phyloP scores from a whole-genome alignment of 768 basidiomycete genomes.

The Hygrocybe coccinea region DNA sequence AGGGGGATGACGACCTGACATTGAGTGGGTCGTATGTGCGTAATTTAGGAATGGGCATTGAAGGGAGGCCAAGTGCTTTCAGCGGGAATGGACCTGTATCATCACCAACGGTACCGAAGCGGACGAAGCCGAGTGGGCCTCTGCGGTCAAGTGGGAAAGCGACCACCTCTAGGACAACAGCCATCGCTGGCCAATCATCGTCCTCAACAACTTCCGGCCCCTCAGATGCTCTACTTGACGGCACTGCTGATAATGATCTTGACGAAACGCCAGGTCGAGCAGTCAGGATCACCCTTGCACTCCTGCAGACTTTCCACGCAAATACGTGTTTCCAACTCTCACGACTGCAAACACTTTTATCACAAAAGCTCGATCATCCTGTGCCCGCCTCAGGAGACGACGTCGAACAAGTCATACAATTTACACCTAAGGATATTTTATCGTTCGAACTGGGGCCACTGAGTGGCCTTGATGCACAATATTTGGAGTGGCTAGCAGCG shows the following conservation, averaged over 20 bases:
- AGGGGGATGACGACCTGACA: slow-evolving; percentile 62
- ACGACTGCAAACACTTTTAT: slow-evolving; percentile 36
- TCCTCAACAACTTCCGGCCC: slow-evolving; percentile 21
- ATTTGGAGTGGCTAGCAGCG: slow-evolving; percentile 70
- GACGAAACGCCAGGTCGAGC: slow-evolving; percentile 30
- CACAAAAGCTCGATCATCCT: slow-evolving; percentile 1
- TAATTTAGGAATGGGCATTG: slow-evolving; percentile 65
- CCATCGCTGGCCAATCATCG: slow-evolving; percentile 27
- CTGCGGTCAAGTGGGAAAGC: slow-evolving; percentile 44
- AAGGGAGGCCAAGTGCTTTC: slow-evolving; percentile 48
- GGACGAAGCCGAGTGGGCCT: slow-evolving; percentile 45
- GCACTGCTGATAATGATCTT: slow-evolving; percentile 16
- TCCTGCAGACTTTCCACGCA: slow-evolving; percentile 66
- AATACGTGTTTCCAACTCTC: slow-evolving; percentile 57
- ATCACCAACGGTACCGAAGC: slow-evolving; percentile 30
- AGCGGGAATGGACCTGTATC: slow-evolving; percentile 18
- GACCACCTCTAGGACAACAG: slow-evolving; percentile 22
- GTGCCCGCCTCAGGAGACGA: neutral
- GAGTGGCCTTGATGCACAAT: slow-evolving; percentile 64
- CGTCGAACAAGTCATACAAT: slow-evolving; percentile 31
- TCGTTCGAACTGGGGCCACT: slow-evolving; percentile 71
- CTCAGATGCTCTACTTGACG: slow-evolving; percentile 11
- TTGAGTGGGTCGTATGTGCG: slow-evolving; percentile 42
- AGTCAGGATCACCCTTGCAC: slow-evolving; percentile 48
- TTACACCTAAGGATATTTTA: slow-evolving; percentile 60